Conservation (phyloP, 352 stramenopile genomes). For the Pythium biforme region DNA sequence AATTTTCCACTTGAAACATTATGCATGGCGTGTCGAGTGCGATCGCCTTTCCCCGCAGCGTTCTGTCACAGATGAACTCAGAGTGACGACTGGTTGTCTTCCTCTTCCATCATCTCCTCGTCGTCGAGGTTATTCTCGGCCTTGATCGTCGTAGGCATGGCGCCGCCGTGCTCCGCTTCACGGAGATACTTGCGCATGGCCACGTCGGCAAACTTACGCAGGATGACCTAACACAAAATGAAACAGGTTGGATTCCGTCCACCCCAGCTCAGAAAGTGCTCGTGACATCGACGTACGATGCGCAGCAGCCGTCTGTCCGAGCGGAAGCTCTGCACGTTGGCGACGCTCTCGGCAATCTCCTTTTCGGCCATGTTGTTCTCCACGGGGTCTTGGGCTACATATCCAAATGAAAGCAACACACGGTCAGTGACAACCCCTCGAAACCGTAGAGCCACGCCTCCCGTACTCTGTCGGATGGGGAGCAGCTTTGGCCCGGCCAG, state of each 20-base stretch:
- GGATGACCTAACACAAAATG: conserved; percentile 44
- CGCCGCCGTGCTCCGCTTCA: conserved; percentile 31
- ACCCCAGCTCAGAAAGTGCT: too few species aligned
- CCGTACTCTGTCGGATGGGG: conserved; percentile 45
- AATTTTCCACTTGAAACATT: conserved; percentile 2
- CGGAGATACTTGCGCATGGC: conserved; percentile 65
- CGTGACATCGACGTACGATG: conserved; percentile 40
- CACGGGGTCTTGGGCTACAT: conserved; percentile 35
- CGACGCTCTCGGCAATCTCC: conserved; percentile 58
- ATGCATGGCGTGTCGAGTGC: too few species aligned
- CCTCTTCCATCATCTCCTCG: conserved; percentile 7
- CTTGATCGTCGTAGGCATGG: not conserved
- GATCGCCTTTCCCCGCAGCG: too few species aligned
- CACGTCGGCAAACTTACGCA: conserved; percentile 64
- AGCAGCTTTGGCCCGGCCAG: conserved; percentile 62
- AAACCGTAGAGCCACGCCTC: too few species aligned
- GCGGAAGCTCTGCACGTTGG: conserved; percentile 79
- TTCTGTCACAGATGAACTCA: not conserved
- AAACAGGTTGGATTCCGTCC: not conserved
- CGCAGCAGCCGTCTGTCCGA: conserved; percentile 74
- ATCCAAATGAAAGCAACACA: not conserved
- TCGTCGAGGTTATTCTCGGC: conserved; percentile 19
- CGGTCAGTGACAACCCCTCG: too few species aligned
- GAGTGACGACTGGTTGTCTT: conserved; percentile 23
- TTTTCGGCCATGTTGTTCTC: conserved; percentile 57